phyloP scores from a whole-genome alignment of 1,284 basidiomycete genomes.

The Tilletia walkeri region DNA sequence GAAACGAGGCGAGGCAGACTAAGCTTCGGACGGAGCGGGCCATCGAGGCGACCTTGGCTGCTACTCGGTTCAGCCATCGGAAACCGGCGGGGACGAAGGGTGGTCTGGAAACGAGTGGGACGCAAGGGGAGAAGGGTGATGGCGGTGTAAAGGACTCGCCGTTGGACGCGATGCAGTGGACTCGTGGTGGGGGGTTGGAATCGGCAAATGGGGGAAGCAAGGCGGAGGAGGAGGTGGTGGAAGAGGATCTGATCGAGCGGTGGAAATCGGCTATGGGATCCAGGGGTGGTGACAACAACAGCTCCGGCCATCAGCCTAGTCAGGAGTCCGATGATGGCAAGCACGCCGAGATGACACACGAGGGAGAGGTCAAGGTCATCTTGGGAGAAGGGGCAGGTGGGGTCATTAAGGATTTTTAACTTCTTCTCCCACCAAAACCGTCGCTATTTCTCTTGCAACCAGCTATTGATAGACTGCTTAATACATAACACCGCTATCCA shows the following conservation, averaged over 20 bases:
- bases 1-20: slow-evolving; percentile 61
- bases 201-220: not conserved
- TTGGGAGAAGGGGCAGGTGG: not conserved
- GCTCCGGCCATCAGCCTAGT: not conserved
- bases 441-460: not conserved
- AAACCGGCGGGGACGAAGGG: not conserved
- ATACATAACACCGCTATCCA: not conserved
- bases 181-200: not conserved
- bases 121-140: not conserved
- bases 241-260: not conserved
- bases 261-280: not conserved
- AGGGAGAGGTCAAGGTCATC: not conserved
- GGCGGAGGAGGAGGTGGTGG: not conserved
- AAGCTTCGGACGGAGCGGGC: slow-evolving; percentile 70
- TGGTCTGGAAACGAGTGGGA: not conserved
- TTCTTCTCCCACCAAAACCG: not conserved
- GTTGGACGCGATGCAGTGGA: not conserved
- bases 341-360: not conserved
- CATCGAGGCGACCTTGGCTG: slow-evolving; percentile 62
- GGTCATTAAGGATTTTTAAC: not conserved
- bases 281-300: not conserved
- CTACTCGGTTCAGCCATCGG: slow-evolving; percentile 38
- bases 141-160: not conserved
- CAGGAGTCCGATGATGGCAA: not conserved
- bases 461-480: not conserved